Base-by-base conservation (phyloP, 2,329 filamentous ascomycete species). In the Ophiocordyceps camponoti-rufipedis region DNA sequence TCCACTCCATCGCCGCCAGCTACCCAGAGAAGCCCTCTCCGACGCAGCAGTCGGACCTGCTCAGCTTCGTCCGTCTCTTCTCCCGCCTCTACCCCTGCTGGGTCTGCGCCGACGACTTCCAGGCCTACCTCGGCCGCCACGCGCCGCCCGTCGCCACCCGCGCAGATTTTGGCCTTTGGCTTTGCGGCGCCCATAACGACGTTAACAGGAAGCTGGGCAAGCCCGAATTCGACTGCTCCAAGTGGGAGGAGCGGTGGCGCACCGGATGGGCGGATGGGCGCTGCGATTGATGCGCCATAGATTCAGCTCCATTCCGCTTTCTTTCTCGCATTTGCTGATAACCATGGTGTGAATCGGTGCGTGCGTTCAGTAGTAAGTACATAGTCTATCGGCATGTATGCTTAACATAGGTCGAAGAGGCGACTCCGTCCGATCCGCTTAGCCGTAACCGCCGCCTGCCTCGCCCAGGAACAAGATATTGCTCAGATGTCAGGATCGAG, bases 201-300 rank as follows among this genome's bases (percentile, higher is more conserved):
- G 85, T 93, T 42, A 93, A 93, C 62, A 69, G 70, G 48, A 96
- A 95, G 68, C 62, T 98, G 53, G 91, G 91, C 44, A 98, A 98
- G 72, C 71, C 75, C 48, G 73, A 74, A 54, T 98, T 98, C 65
- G 87, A 98, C 69, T 98, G 91, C 65, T 70, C 68, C 46, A 75
- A 70, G 55, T 96, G 91, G 89, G 80, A 95, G 61, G 85, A 96
- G 70, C 75, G 91, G 60, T 98, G 91, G 91, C 72, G 83, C 64
- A 91, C 83, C 1, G 91, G 91, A 0, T 95, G 84, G 81, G 77
- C 75, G 59, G 80, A 80, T 55, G 76, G 76, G 29, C 68, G 73
- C 3, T 80, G 76, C 53, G 75, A 76, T 50, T 78, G 49, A 58
- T 54, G 33, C 29, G 43, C 35, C 18, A 31, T 7, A 31, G 29